Base-by-base conservation (phyloP, 139 green algal genomes). In the Trebouxia sp. region DNA sequence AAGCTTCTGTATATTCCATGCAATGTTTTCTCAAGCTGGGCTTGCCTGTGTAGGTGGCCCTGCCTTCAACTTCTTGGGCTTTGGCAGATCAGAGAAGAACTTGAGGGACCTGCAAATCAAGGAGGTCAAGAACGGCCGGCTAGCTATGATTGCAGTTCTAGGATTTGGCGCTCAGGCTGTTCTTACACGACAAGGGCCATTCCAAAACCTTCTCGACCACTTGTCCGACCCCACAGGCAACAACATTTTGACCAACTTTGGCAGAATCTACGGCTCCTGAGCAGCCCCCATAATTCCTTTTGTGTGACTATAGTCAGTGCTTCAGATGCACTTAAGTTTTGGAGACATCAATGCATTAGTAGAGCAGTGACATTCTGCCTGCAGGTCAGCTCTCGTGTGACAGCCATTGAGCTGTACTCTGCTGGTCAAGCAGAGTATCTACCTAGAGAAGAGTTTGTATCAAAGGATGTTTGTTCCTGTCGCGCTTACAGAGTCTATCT, bases 91-190 rank as follows among this genome's bases (percentile, higher is more conserved):
- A 82, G 88, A 86, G 79, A 88, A 86, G 35, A 88, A 89, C 30
- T 90, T 97, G 89, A 94, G 95, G 80, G 89, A 90, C 79, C 86
- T 98, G 58, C 92, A 96, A 89, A 88, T 88, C 20, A 98, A 98
- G 86, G 97, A 99, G 93, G 87, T 99, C 58, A 97, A 98, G 90
- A 98, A 99, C 85, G 97, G 95, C 38, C 83, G 93, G 37, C 81
- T 97, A 62, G 96, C 96, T 32, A 99, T 96, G 92, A 72, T 91
- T 75, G 87, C 87, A 78, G 90, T 94, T 81, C 89, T 96, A 79
- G 93, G 93, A 50, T 92, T 86, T 75, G 85, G 78, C 43, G 89
- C 87, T 14, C 93, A 97, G 85, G 94, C 93, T 26, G 82, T 95
- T 30, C 82, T 98, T 53, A 98, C 96, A 42, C 80, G 80, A 51